Evolutionary conservation across 805 yeast species (phyloP).

Genomic region (Danielozyma ontarioensis): DNA sequence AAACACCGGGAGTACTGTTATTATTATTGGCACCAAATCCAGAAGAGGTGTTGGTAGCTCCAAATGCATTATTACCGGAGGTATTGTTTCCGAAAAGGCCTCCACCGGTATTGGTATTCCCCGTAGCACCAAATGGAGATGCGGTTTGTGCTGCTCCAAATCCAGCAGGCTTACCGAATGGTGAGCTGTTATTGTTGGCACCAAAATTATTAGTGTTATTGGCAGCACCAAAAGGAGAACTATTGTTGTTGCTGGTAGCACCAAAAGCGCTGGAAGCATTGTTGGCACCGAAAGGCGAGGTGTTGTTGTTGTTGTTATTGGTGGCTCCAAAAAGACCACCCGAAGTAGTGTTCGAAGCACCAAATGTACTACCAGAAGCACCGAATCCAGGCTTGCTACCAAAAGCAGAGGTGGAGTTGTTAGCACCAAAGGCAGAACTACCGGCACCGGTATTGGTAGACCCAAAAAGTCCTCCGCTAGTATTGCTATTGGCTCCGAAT

Average conservation of each 20-base stretch:
- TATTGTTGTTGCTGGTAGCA: conserved; percentile 19
- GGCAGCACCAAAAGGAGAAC: conserved; percentile 3
- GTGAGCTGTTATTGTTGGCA: conserved; percentile 12
- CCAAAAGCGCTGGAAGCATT: conserved; percentile 18
- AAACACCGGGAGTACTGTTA: conserved; percentile 16
- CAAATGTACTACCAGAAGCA: neutral
- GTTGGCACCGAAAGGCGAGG: conserved; percentile 12
- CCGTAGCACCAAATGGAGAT: conserved; percentile 4
- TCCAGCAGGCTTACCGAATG: conserved; percentile 11
- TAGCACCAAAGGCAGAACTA: conserved; percentile 3
- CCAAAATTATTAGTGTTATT: conserved; percentile 21
- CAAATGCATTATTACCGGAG: conserved; percentile 16
- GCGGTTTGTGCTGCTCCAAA: conserved; percentile 2
- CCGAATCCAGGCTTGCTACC: conserved; percentile 1
- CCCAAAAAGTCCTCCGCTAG: conserved; percentile 23
- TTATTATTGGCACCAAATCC: conserved; percentile 22
- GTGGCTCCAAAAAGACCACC: conserved; percentile 14
- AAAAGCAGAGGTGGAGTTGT: conserved; percentile 1
- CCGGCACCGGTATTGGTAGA: conserved; percentile 3
- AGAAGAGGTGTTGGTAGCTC: conserved; percentile 13
- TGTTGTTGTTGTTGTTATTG: conserved; percentile 7
- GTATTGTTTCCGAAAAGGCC: conserved; percentile 21
- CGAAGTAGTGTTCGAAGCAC: neutral
- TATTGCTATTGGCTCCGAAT: conserved; percentile 9
- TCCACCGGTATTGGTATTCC: conserved; percentile 13